Percentiles rank a stretch among this genome's conserved stretches.
phyloP scores from a whole-genome alignment of 2,329 filamentous ascomycete species.

The Cladorrhinum sp. region DNA sequence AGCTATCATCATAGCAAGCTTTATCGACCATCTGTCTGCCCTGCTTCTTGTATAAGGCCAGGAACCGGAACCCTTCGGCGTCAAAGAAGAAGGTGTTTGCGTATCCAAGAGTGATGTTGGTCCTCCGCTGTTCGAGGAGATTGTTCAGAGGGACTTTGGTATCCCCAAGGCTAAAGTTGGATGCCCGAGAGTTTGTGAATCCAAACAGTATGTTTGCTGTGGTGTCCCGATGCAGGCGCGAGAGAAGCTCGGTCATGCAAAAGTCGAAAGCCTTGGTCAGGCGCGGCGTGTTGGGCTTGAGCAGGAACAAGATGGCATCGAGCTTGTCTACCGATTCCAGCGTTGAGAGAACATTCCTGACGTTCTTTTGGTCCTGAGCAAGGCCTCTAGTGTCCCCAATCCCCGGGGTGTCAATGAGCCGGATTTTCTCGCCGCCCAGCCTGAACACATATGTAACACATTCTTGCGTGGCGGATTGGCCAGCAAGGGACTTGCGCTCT shows the following conservation, averaged over 20 bases:
- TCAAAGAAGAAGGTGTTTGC: not conserved
- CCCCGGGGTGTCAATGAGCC: not conserved
- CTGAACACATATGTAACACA: too few species aligned
- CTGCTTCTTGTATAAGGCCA: not conserved
- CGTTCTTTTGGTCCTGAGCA: not conserved
- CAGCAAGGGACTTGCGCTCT: too few species aligned
- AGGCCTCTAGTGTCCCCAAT: not conserved
- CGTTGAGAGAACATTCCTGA: not conserved
- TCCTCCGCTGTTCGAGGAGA: not conserved
- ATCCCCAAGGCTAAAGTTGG: not conserved
- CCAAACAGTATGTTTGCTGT: not conserved
- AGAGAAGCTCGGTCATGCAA: not conserved
- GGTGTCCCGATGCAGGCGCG: not conserved
- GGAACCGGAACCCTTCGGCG: not conserved
- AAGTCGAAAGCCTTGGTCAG: not conserved
- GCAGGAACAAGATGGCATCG: not conserved
- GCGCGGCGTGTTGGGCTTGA: not conserved
- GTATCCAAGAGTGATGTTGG: not conserved
- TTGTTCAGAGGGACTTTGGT: not conserved
- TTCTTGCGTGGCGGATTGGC: too few species aligned
- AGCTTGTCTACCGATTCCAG: not conserved
- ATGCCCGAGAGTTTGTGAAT: not conserved
- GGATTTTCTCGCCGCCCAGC: too few species aligned
- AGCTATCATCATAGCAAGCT: not conserved
- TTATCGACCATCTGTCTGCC: not conserved